phyloP scores from a whole-genome alignment of 2,329 filamentous ascomycete species.

The Chrysoporthe deuterocubensis region DNA sequence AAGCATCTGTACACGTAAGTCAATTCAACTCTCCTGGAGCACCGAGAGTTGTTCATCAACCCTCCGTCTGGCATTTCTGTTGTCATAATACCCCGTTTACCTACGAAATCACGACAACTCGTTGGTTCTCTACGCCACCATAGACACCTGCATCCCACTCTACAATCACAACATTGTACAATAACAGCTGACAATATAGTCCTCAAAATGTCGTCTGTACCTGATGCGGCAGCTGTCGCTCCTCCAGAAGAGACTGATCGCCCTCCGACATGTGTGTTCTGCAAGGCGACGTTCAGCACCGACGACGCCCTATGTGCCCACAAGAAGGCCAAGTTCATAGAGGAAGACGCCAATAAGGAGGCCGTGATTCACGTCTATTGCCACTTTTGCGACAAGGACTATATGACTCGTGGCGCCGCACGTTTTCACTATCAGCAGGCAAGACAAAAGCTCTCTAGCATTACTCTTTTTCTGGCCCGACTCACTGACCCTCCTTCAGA shows the following conservation, averaged over 20 bases:
- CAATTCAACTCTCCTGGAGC: too few species aligned
- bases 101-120: background rate
- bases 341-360: constrained; percentile 16
- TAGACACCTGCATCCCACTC: too few species aligned
- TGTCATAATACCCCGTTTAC: background rate
- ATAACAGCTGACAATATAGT: background rate
- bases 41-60: too few species aligned
- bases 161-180: too few species aligned
- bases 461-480: too few species aligned
- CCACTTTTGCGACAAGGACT: constrained; percentile 43
- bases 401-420: constrained; percentile 39
- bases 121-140: background rate
- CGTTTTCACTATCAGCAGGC: constrained; percentile 43
- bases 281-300: constrained; percentile 24
- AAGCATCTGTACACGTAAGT: too few species aligned
- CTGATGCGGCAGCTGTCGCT: background rate
- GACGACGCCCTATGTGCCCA: constrained; percentile 33
- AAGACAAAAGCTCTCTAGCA: constrained; percentile 15
- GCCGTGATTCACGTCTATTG: constrained; percentile 41
- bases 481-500: constrained; percentile 33
- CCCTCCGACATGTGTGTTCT: constrained; percentile 26
- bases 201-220: background rate
- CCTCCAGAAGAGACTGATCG: background rate
- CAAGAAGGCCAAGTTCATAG: constrained; percentile 37
- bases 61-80: background rate